Evolutionary conservation across 164 flowering plant genomes (phyloP).

Genomic region (Tetrastigma voinierianum): DNA sequence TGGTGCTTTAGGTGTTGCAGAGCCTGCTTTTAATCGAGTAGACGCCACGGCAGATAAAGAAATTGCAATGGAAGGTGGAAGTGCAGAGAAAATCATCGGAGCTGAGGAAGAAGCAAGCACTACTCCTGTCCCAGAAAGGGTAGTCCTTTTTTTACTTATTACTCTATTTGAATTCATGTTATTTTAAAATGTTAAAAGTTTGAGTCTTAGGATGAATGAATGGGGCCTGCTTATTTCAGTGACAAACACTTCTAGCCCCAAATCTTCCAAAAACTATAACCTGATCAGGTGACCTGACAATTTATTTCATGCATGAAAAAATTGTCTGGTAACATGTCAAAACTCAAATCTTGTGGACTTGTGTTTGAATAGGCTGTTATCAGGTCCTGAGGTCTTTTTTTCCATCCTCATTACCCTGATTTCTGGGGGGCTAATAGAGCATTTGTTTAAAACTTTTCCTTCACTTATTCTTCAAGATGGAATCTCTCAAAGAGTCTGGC

Average conservation of each 20-base stretch:
- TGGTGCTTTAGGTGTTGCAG: slow-evolving; percentile 48
- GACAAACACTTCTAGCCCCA: not conserved
- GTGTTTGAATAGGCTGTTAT: too few relatives aligned
- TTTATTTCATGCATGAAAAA: too few relatives aligned
- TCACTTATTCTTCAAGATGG: too few relatives aligned
- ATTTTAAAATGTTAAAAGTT: not conserved
- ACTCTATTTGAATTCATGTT: not conserved
- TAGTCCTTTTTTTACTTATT: slow-evolving; percentile 17
- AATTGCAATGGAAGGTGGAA: slow-evolving; percentile 67
- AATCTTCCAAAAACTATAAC: too few relatives aligned
- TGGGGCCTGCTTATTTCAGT: not conserved
- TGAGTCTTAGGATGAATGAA: not conserved
- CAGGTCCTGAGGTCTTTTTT: too few relatives aligned
- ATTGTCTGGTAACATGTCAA: too few relatives aligned
- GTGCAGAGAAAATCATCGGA: slow-evolving; percentile 68
- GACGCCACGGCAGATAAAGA: slow-evolving; percentile 67
- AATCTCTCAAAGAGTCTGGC: too few relatives aligned
- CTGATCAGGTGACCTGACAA: too few relatives aligned
- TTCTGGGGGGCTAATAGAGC: too few relatives aligned
- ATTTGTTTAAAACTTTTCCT: too few relatives aligned
- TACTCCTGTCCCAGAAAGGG: slow-evolving; percentile 85
- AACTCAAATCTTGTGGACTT: too few relatives aligned
- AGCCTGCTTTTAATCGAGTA: slow-evolving; percentile 43
- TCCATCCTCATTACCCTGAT: too few relatives aligned
- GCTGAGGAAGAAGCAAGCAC: slow-evolving; percentile 72